Evolutionary conservation across 305 asterid species (phyloP).

Genomic region (Rubia balearica): DNA sequence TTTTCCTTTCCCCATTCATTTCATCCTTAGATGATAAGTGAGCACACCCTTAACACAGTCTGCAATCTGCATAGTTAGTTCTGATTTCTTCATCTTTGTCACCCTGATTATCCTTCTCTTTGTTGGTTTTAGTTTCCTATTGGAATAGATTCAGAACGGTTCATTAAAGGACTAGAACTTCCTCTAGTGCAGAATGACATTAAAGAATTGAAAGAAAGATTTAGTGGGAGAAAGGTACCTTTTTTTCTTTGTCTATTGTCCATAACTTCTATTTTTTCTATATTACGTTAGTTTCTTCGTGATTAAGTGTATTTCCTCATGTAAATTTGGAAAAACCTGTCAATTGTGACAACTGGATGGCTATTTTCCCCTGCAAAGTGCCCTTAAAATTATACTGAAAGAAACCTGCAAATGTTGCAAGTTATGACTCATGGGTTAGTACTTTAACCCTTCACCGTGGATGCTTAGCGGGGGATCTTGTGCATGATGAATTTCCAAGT

Average conservation of each 20-base stretch:
- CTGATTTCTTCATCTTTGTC: constrained; percentile 5
- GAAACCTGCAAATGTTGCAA: background rate
- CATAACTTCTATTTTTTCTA: background rate
- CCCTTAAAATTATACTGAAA: background rate
- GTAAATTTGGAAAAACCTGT: background rate
- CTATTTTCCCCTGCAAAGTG: background rate
- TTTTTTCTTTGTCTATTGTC: constrained; percentile 15
- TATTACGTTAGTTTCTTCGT: background rate
- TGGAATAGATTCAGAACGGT: constrained; percentile 90
- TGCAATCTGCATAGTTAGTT: constrained; percentile 2
- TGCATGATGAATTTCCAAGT: background rate
- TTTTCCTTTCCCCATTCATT: constrained; percentile 16
- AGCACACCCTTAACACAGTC: constrained; percentile 10
- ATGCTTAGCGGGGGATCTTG: background rate
- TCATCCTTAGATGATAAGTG: constrained; percentile 7
- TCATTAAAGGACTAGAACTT: constrained; percentile 69
- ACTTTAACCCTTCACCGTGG: background rate
- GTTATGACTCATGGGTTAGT: background rate
- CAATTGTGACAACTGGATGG: background rate
- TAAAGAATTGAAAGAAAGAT: constrained; percentile 64
- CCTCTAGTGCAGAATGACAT: constrained; percentile 52
- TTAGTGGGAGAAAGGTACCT: constrained; percentile 77
- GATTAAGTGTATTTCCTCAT: background rate
- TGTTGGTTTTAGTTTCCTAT: constrained; percentile 63
- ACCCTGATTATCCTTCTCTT: constrained; percentile 15